phyloP scores from a whole-genome alignment of 257 asterid species.

The Fraxinus anomala region DNA sequence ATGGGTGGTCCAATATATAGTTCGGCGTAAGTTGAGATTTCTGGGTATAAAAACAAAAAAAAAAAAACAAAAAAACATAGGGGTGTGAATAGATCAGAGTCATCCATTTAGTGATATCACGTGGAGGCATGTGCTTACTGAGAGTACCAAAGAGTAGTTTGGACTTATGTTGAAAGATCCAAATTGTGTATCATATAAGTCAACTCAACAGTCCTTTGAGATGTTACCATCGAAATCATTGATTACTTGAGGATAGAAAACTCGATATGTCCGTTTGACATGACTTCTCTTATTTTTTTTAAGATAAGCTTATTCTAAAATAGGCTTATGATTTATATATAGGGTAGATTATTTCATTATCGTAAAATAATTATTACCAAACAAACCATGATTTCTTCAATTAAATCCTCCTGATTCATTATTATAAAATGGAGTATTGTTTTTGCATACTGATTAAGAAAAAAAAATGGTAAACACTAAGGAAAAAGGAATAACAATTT shows the following conservation, averaged over 20 bases:
- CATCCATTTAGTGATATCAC: slow-evolving; percentile 49
- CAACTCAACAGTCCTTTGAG: slow-evolving; percentile 42
- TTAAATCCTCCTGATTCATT: neutral
- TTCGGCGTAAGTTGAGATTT: too few relatives aligned
- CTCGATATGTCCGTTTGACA: neutral
- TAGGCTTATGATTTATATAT: too few relatives aligned
- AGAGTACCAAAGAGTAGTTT: slow-evolving; percentile 47
- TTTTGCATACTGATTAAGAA: too few relatives aligned
- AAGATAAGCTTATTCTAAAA: too few relatives aligned
- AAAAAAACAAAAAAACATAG: too few relatives aligned
- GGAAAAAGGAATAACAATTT: too few relatives aligned
- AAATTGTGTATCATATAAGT: slow-evolving; percentile 47
- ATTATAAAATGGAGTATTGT: too few relatives aligned
- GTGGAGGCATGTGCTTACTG: slow-evolving; percentile 66
- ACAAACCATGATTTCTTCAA: neutral
- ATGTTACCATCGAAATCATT: slow-evolving; percentile 24
- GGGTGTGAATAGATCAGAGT: slow-evolving; percentile 38
- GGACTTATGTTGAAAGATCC: slow-evolving; percentile 55
- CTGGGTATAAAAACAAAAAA: neutral
- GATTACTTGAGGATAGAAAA: slow-evolving; percentile 8
- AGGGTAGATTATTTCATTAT: neutral
- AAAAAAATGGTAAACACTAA: too few relatives aligned
- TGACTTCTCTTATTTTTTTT: neutral
- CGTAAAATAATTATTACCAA: neutral
- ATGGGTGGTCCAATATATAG: too few relatives aligned